phyloP scores from a whole-genome alignment of 257 asterid genomes.

The Anisodus tanguticus region DNA sequence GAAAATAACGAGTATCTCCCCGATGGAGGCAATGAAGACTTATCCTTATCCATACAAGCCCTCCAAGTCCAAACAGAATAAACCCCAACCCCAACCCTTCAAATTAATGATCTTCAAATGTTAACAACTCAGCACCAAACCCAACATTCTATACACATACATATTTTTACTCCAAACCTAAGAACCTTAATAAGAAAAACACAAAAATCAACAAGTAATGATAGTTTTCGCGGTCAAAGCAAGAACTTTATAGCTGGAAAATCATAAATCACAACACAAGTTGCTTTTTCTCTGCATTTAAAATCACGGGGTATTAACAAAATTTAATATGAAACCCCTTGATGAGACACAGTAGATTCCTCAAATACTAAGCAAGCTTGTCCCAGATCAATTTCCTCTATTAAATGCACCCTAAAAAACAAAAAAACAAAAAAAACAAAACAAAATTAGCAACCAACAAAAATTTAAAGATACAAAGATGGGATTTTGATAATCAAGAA shows the following conservation, averaged over 20 bases:
- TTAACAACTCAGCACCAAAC: background rate
- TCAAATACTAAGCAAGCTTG: background rate
- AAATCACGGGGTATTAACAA: background rate
- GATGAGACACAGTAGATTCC: conserved; percentile 21
- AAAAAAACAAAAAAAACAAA: background rate
- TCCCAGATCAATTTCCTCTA: conserved; percentile 9
- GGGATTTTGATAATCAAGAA: background rate
- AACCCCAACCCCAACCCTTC: background rate
- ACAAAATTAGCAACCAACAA: background rate
- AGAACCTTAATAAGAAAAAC: background rate
- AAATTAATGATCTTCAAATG: conserved; percentile 5
- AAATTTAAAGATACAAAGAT: background rate
- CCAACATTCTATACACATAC: background rate
- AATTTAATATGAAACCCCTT: conserved; percentile 10
- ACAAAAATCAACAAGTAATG: conserved; percentile 3
- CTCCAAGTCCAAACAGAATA: conserved; percentile 8
- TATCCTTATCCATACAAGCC: conserved; percentile 74
- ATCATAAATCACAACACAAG: background rate
- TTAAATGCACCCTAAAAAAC: background rate
- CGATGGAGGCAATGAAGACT: conserved; percentile 68
- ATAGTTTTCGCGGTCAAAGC: background rate
- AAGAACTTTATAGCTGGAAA: conserved; percentile 16
- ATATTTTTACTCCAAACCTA: background rate
- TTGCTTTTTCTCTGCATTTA: background rate
- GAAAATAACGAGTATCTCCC: conserved; percentile 77